phyloP scores from a whole-genome alignment of 352 stramenopile species.

The Pythium scleroteichum region DNA sequence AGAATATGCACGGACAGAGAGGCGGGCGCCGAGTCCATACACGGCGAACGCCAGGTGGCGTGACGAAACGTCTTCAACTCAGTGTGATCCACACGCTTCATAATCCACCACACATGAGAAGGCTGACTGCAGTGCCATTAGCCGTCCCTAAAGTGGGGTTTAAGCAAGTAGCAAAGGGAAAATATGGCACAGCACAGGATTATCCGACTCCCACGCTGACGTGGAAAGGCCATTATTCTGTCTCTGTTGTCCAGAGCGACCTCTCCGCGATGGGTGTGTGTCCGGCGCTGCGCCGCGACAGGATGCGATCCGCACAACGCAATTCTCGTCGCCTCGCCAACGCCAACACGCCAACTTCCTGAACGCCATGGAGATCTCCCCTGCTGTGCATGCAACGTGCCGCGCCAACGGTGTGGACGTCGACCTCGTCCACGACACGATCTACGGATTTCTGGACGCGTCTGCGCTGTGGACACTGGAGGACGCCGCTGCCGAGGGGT shows the following conservation, averaged over 20 bases:
- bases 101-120: not conserved
- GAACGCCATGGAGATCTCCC: slow-evolving; percentile 9
- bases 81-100: not conserved
- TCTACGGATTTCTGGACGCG: slow-evolving; percentile 25
- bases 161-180: not conserved
- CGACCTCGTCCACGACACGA: slow-evolving; percentile 20
- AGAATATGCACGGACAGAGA: too few species aligned
- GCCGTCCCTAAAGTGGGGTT: not conserved
- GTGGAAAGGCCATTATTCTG: not conserved
- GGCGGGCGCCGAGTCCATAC: too few species aligned
- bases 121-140: not conserved
- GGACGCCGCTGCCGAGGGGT: slow-evolving; percentile 19
- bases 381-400: slow-evolving; percentile 22
- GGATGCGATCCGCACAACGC: too few species aligned
- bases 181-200: not conserved
- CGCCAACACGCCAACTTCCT: not conserved
- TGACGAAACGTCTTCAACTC: not conserved
- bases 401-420: slow-evolving; percentile 10
- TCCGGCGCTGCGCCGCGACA: too few species aligned
- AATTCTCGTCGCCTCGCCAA: too few species aligned
- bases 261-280: too few species aligned
- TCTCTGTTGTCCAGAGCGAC: not conserved
- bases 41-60: not conserved
- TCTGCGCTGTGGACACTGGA: slow-evolving; percentile 22
- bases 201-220: not conserved